These are phyloP conservation scores for Porcisia deanei DNA, from an alignment of 208 protist species.

Conservation along the genomic window DNA sequence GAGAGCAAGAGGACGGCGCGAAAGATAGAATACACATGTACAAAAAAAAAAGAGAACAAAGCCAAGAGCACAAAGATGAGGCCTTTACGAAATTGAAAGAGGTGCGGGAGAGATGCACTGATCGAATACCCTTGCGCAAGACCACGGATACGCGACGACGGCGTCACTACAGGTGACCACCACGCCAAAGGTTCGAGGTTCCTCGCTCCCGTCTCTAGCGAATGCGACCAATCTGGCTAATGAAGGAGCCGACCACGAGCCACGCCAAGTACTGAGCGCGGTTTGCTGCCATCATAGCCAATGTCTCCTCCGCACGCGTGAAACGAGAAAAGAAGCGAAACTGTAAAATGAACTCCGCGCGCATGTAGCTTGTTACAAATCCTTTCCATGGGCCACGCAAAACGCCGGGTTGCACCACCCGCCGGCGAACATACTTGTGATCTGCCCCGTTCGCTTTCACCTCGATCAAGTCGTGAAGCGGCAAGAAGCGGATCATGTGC, in stretches of 20 bases:
- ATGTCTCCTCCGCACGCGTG: slow-evolving; percentile 41
- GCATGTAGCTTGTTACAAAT: slow-evolving; percentile 41
- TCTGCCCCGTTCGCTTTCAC: slow-evolving; percentile 43
- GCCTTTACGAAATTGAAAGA: not conserved
- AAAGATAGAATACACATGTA: not conserved
- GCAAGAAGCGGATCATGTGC: slow-evolving; percentile 62
- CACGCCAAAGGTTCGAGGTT: not conserved
- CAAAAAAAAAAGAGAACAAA: slow-evolving; percentile 16
- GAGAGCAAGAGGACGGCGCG: not conserved
- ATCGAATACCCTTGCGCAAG: not conserved
- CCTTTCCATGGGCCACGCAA: slow-evolving; percentile 36
- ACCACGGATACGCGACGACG: too few species aligned
- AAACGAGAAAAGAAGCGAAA: slow-evolving; percentile 50
- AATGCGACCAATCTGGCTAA: slow-evolving; percentile 40
- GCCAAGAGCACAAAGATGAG: not conserved
- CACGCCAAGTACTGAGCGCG: slow-evolving; percentile 53
- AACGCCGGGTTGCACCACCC: slow-evolving; percentile 39
- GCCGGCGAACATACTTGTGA: slow-evolving; percentile 51
- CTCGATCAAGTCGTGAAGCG: slow-evolving; percentile 46
- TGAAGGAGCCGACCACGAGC: slow-evolving; percentile 68
- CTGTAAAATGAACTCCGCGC: slow-evolving; percentile 56
- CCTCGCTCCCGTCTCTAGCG: not conserved
- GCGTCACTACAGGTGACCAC: not conserved
- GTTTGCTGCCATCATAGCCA: slow-evolving; percentile 56
- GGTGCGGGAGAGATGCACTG: not conserved